A percentile compares a stretch with the other conserved stretches of the same genome.
phyloP scores from a whole-genome alignment of 164 flowering plant species.

The Stephania yunnanensis region DNA sequence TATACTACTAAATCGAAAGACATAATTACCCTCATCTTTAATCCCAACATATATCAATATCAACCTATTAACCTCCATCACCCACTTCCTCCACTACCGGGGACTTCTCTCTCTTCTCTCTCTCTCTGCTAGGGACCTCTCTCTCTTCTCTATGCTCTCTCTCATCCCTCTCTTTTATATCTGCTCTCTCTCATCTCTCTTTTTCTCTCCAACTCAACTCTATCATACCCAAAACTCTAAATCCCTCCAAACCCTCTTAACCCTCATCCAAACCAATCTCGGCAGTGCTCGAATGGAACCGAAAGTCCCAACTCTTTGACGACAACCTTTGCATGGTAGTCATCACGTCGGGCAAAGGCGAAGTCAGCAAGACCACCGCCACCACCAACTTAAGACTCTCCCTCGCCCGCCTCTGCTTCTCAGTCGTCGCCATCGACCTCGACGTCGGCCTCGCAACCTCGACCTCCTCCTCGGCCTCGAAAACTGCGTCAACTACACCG shows the following conservation, averaged over 20 bases:
- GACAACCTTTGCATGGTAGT: conserved; percentile 88
- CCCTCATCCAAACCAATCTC: conserved; percentile 24
- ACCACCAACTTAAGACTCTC: conserved; percentile 92
- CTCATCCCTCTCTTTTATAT: too few species aligned
- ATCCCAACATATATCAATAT: too few species aligned
- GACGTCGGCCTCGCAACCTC: conserved; percentile 95
- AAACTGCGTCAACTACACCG: conserved; percentile 90
- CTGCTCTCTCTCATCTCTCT: too few species aligned
- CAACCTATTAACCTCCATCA: too few species aligned
- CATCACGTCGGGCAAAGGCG: conserved; percentile 98
- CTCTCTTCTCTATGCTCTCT: too few species aligned
- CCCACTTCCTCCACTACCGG: too few species aligned
- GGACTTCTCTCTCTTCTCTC: too few species aligned
- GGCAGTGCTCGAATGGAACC: conserved; percentile 63
- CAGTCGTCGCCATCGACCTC: conserved; percentile 92
- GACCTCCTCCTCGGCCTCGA: conserved; percentile 91
- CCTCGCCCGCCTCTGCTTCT: conserved; percentile 85
- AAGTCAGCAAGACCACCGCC: conserved; percentile 96
- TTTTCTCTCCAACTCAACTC: conserved; percentile 17
- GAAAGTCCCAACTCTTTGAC: conserved; percentile 70
- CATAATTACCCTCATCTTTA: too few species aligned
- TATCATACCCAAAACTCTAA: conserved; percentile 8
- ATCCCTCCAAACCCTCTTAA: conserved; percentile 4
- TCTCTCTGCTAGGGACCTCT: too few species aligned
- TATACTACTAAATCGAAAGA: too few species aligned